Evolutionary conservation across 1,284 basidiomycete species (phyloP).

Genomic region (Malassezia nana): DNA sequence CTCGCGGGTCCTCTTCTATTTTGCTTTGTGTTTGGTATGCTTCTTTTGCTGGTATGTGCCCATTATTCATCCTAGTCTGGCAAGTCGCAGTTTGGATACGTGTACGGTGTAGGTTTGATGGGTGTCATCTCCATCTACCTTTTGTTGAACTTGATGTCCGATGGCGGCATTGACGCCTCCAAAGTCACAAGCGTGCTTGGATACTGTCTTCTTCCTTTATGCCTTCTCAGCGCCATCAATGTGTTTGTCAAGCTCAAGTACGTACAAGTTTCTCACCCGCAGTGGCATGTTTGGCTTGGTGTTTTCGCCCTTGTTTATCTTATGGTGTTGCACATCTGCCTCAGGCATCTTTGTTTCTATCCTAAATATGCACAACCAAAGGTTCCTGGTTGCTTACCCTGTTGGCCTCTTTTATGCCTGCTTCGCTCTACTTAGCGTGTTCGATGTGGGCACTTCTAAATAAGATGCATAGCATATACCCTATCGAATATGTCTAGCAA

Average conservation of each 20-base stretch:
- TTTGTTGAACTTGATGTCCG: conserved; percentile 93
- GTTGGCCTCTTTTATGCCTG: conserved; percentile 45
- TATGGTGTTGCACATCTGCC: conserved; percentile 45
- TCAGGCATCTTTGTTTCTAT: conserved; percentile 48
- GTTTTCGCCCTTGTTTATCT: conserved; percentile 42
- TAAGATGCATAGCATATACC: conserved; percentile 6
- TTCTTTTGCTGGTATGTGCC: conserved; percentile 25
- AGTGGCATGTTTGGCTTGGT: conserved; percentile 34
- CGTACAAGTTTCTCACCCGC: conserved; percentile 48
- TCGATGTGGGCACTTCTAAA: conserved; percentile 23
- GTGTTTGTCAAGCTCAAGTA: conserved; percentile 81
- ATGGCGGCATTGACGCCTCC: conserved; percentile 88
- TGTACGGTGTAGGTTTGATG: conserved; percentile 91
- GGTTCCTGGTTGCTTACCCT: conserved; percentile 45
- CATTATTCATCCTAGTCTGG: conserved; percentile 61
- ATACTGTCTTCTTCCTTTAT: conserved; percentile 93
- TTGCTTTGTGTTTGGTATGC: conserved; percentile 61
- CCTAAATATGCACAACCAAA: conserved; percentile 41
- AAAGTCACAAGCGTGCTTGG: conserved; percentile 90
- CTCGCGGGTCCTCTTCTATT: conserved; percentile 91
- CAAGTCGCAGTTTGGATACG: conserved; percentile 97
- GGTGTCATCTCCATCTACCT: conserved; percentile 90
- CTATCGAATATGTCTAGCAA: conserved; percentile 16
- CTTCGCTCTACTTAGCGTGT: conserved; percentile 46
- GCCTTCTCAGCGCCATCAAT: conserved; percentile 81